Evolutionary conservation across 1,284 basidiomycete species (phyloP).

Genomic region (Peniophora sp.): DNA sequence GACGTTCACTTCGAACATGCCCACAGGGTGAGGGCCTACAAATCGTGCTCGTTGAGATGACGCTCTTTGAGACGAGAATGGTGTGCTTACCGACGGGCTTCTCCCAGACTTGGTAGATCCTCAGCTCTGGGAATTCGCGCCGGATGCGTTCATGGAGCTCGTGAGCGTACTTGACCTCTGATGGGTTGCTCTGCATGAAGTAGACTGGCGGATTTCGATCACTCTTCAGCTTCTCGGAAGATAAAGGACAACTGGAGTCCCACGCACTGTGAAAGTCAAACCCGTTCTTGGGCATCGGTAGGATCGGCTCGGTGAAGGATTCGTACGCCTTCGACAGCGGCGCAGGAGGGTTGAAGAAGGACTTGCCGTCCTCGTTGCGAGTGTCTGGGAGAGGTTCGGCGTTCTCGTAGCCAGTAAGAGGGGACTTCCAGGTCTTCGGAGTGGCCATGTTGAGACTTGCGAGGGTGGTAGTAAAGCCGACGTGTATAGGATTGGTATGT

Average conservation of each 20-base stretch:
- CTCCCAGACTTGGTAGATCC: constrained; percentile 60
- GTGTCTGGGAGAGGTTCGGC: constrained; percentile 40
- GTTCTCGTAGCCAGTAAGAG: constrained; percentile 37
- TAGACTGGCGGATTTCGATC: too few species aligned
- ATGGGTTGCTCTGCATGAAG: constrained; percentile 39
- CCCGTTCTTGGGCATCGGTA: constrained; percentile 42
- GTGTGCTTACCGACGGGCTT: constrained; percentile 45
- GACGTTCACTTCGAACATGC: constrained; percentile 67
- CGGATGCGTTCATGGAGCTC: constrained; percentile 57
- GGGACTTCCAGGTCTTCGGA: constrained; percentile 22
- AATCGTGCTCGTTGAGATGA: neutral
- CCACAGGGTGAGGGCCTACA: constrained; percentile 51
- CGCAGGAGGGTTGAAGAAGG: constrained; percentile 39
- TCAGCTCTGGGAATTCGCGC: constrained; percentile 69
- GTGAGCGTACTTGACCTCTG: constrained; percentile 41
- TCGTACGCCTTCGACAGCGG: constrained; percentile 42
- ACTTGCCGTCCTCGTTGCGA: constrained; percentile 51
- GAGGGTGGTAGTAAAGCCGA: too few species aligned
- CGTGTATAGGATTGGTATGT: too few species aligned
- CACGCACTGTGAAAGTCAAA: constrained; percentile 63
- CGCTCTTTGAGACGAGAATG: neutral
- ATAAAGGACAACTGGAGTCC: neutral
- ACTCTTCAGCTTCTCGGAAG: too few species aligned
- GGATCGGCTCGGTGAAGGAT: constrained; percentile 45
- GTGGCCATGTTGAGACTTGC: too few species aligned